A percentile compares a stretch with the other conserved stretches of the same genome.
Conservation (phyloP, 2,329 filamentous ascomycete species). For the Juglanconis juglandina region DNA sequence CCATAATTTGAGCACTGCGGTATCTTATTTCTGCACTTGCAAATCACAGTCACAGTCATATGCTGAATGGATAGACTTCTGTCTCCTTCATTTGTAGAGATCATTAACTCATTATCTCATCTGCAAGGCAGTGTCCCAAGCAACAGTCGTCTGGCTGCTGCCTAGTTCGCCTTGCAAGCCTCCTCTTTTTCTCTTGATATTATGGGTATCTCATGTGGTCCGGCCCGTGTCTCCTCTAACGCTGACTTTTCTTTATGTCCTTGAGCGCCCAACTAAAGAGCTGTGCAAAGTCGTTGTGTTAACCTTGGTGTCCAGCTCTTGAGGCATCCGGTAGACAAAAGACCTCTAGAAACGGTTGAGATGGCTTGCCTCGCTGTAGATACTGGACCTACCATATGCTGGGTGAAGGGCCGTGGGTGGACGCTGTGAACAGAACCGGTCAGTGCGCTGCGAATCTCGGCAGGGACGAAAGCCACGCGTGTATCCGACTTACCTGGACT, state of each 20-base stretch:
- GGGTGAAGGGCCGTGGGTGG: constrained; percentile 59
- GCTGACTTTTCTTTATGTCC: neutral
- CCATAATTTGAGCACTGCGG: too few relatives aligned
- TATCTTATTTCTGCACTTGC: neutral
- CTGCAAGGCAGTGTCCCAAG: neutral
- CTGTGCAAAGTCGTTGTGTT: neutral
- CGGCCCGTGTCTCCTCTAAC: neutral
- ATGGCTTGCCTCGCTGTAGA: constrained; percentile 48
- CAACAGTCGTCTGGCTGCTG: neutral
- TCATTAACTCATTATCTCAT: constrained; percentile 1
- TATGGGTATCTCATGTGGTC: neutral
- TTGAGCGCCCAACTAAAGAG: constrained; percentile 5
- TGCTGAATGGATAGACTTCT: neutral
- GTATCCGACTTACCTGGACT: constrained; percentile 28
- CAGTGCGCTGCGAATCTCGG: neutral
- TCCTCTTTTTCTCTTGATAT: neutral
- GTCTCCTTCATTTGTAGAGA: neutral
- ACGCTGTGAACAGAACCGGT: constrained; percentile 29
- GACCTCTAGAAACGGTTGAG: constrained; percentile 43
- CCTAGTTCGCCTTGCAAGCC: neutral
- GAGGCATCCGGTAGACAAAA: neutral
- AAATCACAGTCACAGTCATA: neutral
- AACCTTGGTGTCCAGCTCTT: neutral
- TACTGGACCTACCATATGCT: constrained; percentile 34
- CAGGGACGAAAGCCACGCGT: neutral